These are phyloP conservation scores for Akanthomyces lecanii DNA, from an alignment of 2,329 filamentous ascomycete genomes.

Conservation along the genomic window DNA sequence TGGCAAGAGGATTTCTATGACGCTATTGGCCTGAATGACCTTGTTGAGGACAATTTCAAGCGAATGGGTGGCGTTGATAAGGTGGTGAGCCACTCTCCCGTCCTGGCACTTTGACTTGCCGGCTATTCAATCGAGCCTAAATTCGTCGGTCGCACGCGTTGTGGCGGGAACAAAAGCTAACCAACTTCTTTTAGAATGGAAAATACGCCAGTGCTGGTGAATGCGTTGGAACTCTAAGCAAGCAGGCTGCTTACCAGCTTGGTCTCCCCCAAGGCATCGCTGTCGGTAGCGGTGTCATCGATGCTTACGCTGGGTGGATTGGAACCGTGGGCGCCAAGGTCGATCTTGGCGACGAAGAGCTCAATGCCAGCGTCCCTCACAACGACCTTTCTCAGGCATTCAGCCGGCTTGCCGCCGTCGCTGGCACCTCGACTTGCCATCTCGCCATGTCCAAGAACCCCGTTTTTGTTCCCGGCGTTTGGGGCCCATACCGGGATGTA, in stretches of 20 bases:
- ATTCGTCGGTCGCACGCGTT: not conserved
- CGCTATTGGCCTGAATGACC: conserved; percentile 78
- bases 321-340: conserved; percentile 98
- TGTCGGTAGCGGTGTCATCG: conserved; percentile 93
- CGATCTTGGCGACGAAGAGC: conserved; percentile 60
- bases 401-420: conserved; percentile 85
- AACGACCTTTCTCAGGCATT: conserved; percentile 93
- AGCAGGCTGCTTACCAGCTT: conserved; percentile 76
- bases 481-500: conserved; percentile 95
- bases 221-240: conserved; percentile 77
- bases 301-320: conserved; percentile 98
- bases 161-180: not conserved
- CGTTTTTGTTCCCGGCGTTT: conserved; percentile 91
- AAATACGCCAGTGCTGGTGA: conserved; percentile 89
- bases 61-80: conserved; percentile 91
- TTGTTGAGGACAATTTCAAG: conserved; percentile 82
- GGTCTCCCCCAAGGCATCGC: conserved; percentile 84
- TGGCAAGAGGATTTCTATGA: conserved; percentile 96
- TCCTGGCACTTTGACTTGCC: conserved; percentile 18
- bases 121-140: not conserved
- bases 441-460: conserved; percentile 91
- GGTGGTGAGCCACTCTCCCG: conserved; percentile 68
- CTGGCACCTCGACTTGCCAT: conserved; percentile 95
- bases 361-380: conserved; percentile 63
- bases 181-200: conserved; percentile 63